Evolutionary conservation across 306 rosid genomes (phyloP), one percentile per base, ranked within the genome.

Genomic region (Cotoneaster glaucophyllus): DNA sequence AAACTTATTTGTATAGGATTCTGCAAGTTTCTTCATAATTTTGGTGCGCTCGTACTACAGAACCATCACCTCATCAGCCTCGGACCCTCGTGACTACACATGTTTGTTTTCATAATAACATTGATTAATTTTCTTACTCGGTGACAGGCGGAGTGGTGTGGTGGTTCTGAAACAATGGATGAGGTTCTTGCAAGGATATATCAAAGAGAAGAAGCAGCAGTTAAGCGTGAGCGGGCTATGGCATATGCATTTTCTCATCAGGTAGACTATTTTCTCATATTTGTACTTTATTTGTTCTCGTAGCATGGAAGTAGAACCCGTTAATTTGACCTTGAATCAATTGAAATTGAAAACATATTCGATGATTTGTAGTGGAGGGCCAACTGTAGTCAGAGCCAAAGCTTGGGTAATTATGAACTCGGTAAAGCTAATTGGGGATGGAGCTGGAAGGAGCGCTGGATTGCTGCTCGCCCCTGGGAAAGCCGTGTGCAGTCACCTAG

Each of bases 371-470:
- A 95, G 99, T 95, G 99, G 99, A 92, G 99, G 79, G 97, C 96
- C 78, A 92, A 92, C 76, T 79, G 90, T 62, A 91, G 91, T 81
- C 96, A 87, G 76, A 89, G 86, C 84, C 90, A 92, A 83, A 82
- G 82, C 57, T 86, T 87, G 67, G 97, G 97, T 37, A 86, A 50
- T 75, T 88, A 82, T 79, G 97, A 92, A 84, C 85, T 89, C 43
- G 77, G 87, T 67, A 92, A 90, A 83, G 83, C 93, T 71, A 91
- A 88, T 74, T 95, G 99, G 99, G 99, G 99, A 75, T 95, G 99
- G 99, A 95, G 97, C 90, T 95, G 99, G 99, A 92, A 92, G 79
- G 99, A 92, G 62, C 90, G 99, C 41, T 95, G 99, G 97, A 89
- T 95, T 29, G 97, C 99, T 48, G 99, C 92, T 58, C 97, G 97